These are phyloP conservation scores for Coemansia sp. DNA, from an alignment of 192 early-diverging fungal species.

Conservation along the genomic window DNA sequence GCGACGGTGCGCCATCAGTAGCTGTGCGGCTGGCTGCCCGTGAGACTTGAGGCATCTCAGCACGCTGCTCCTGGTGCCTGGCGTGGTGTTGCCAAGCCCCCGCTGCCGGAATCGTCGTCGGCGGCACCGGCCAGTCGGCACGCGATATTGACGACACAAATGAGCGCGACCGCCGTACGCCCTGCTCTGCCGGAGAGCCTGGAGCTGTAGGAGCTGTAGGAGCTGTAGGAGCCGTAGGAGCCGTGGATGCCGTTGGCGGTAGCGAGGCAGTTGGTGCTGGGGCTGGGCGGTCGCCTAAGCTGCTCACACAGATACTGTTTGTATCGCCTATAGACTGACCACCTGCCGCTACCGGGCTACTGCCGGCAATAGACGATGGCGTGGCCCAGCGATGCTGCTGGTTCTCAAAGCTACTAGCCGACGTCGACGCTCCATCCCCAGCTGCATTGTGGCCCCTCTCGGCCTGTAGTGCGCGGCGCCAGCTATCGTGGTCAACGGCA, in stretches of 20 bases:
- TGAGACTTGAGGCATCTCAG: neutral
- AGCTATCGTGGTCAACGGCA: constrained; percentile 38
- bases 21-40: constrained; percentile 2
- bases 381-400: constrained; percentile 1
- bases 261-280: neutral
- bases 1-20: neutral
- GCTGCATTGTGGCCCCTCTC: constrained; percentile 6
- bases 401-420: constrained; percentile 8
- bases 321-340: neutral
- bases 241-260: neutral
- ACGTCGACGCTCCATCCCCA: neutral
- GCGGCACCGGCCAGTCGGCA: constrained; percentile 44
- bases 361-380: neutral
- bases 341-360: neutral
- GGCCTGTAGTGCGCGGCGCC: constrained; percentile 19
- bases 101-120: constrained; percentile 13
- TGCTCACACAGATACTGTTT: neutral
- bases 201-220: neutral
- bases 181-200: neutral
- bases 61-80: constrained; percentile 4
- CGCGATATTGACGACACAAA: constrained; percentile 36
- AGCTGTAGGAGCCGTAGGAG: neutral
- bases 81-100: neutral
- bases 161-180: constrained; percentile 26
- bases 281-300: neutral